Evolutionary conservation across 2,329 filamentous ascomycete genomes (phyloP), one percentile per base, ranked within the genome.

Genomic region (Plenodomus tracheiphilus): DNA sequence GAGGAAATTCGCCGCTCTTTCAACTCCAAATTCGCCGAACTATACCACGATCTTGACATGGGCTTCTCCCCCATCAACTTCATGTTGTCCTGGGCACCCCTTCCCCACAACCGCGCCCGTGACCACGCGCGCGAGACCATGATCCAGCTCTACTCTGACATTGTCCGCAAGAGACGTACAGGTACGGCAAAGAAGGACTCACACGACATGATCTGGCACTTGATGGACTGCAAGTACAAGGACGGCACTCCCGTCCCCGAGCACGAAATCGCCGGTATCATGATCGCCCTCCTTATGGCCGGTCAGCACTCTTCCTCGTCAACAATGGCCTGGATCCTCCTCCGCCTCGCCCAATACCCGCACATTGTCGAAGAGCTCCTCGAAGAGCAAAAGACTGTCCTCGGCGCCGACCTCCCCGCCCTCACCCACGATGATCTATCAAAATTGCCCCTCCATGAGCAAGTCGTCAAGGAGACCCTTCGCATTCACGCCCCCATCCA

Each of bases 251-350:
- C 79, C 5, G 81, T 95, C n/a, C 87, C 91, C 15, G 91, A 96
- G 67, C 81, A 87, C 64, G 90, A 96, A 73, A 83, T 95, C 49
- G 90, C 91, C 18, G 88, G 94, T 75, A 93, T 96, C 83, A 93
- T 96, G 89, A 96, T 96, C 73, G 90, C 90, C 5, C 81, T 96
- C 18, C 84, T 96, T 54, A 95, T 96, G 90, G 91, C 89, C 50
- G 91, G 91, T 47, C 91, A 96, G 71, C 91, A 96, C 77, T 93
- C 88, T 2, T 93, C 89, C 2, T 90, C 90, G 3, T 91, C 89
- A 17, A 92, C 89, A 34, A 86, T 85, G 64, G 84, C 89, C 34
- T 96, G 91, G 89, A 91, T 95, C 64, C 81, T 94, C 71, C 81
- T 95, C 35, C 87, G 86, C 58, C 83, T 96, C 32, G 90, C 91